Evolutionary conservation across 257 asterid genomes (phyloP).

Genomic region (Lycium barbarum): DNA sequence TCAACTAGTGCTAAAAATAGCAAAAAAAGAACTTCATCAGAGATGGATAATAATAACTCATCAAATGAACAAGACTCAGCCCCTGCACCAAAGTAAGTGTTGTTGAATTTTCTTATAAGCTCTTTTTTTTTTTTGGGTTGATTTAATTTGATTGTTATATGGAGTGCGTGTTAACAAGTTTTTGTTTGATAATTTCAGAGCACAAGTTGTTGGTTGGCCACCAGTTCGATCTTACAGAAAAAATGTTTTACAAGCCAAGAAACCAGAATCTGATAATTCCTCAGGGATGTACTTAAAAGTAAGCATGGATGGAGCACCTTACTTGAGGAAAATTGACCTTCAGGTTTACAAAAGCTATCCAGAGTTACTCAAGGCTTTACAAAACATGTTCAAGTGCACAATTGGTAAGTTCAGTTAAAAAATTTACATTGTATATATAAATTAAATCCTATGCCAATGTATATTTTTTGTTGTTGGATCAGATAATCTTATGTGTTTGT

Average conservation of each 20-base stretch:
- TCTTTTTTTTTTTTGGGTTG: not conserved
- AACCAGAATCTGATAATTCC: constrained; percentile 54
- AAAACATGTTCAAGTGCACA: constrained; percentile 84
- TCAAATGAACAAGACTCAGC: constrained; percentile 37
- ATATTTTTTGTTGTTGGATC: not conserved
- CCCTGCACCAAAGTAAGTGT: constrained; percentile 70
- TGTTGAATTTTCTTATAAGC: not conserved
- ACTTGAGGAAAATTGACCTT: constrained; percentile 81
- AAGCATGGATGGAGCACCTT: constrained; percentile 99
- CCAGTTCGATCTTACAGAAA: constrained; percentile 86
- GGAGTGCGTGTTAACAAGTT: constrained; percentile 44
- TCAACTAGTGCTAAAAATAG: constrained; percentile 31
- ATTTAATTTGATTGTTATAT: constrained; percentile 37
- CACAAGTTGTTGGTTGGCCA: constrained; percentile 85
- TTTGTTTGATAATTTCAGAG: not conserved
- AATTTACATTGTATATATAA: not conserved
- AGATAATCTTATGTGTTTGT: not conserved
- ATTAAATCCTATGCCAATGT: not conserved
- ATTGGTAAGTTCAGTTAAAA: constrained; percentile 45
- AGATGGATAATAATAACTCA: constrained; percentile 43
- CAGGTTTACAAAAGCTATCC: constrained; percentile 63
- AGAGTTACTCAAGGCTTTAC: constrained; percentile 71
- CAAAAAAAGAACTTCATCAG: constrained; percentile 71
- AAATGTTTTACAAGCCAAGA: constrained; percentile 53
- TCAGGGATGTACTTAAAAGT: constrained; percentile 82